Conservation (phyloP, 495 filamentous ascomycete species). For the Schizothecium vesticola region DNA sequence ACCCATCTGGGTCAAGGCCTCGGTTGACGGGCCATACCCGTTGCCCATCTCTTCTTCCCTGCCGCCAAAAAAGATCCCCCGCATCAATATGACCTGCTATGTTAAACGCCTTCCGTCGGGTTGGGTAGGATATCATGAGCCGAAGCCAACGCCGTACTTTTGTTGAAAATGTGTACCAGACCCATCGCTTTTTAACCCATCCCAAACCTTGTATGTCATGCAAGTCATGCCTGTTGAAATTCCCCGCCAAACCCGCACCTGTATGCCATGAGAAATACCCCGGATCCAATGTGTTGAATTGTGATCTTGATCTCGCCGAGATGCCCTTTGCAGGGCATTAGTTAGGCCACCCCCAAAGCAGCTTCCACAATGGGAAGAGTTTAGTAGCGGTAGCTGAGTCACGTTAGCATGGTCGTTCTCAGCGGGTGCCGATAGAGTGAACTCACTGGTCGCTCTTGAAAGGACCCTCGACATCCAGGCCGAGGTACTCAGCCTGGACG, state of each 20-base stretch:
- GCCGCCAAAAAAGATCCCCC: constrained; percentile 9
- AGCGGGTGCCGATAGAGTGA: neutral
- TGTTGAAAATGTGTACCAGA: constrained; percentile 50
- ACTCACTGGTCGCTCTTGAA: constrained; percentile 84
- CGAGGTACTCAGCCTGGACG: constrained; percentile 91
- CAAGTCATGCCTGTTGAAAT: constrained; percentile 48
- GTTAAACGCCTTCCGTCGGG: constrained; percentile 32
- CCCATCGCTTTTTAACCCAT: constrained; percentile 40
- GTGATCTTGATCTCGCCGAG: constrained; percentile 17
- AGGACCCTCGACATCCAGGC: constrained; percentile 75
- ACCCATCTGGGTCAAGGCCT: constrained; percentile 13
- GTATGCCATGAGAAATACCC: constrained; percentile 23
- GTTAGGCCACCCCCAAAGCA: constrained; percentile 13
- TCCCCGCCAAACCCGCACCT: constrained; percentile 21
- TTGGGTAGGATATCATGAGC: constrained; percentile 42
- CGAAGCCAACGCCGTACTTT: constrained; percentile 50
- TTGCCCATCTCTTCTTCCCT: constrained; percentile 9
- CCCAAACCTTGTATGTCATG: constrained; percentile 39
- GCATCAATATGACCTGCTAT: constrained; percentile 20
- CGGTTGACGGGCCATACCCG: constrained; percentile 30
- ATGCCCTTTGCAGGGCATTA: neutral
- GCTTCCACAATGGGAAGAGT: constrained; percentile 2
- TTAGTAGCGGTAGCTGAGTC: constrained; percentile 55
- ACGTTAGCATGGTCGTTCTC: constrained; percentile 28
- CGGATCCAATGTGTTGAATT: constrained; percentile 25